A percentile compares a stretch with the other conserved stretches of the same genome.
Evolutionary conservation across 768 basidiomycete species (phyloP).

Genomic region (Rhodotorula taiwanensis): DNA sequence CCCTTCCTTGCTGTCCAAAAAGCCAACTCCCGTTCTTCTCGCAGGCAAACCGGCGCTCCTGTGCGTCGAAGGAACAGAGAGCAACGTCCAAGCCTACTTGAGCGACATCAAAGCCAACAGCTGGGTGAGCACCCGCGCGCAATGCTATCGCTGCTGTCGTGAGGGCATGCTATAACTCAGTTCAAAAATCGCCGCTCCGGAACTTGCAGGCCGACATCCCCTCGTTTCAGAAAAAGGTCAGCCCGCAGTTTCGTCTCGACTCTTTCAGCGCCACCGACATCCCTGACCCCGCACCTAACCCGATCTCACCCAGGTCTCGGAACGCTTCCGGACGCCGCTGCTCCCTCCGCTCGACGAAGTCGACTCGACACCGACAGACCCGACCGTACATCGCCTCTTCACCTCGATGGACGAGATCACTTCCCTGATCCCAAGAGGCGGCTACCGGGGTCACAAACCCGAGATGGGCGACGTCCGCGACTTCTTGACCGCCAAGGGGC

Average conservation of each 20-base stretch:
- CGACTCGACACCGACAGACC: background rate
- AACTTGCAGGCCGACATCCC: conserved; percentile 48
- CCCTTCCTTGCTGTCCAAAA: no score
- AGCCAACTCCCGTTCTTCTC: no score
- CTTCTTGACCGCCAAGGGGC: conserved; percentile 43
- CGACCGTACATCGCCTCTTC: conserved; percentile 38
- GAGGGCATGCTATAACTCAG: no score
- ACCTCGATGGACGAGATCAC: conserved; percentile 46
- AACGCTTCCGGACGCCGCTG: conserved; percentile 42
- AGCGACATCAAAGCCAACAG: conserved; percentile 43
- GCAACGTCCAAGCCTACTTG: conserved; percentile 44
- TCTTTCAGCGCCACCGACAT: background rate
- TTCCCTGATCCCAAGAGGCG: conserved; percentile 42
- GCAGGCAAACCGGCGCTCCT: conserved; percentile 47
- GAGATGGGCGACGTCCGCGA: conserved; percentile 46
- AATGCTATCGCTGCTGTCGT: no score
- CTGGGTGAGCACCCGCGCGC: conserved; percentile 8
- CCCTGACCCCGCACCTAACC: no score
- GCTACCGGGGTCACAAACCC: conserved; percentile 44
- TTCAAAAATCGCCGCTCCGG: background rate
- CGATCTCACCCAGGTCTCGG: conserved; percentile 42
- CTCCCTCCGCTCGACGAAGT: background rate
- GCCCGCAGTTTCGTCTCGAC: conserved; percentile 4
- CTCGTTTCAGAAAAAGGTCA: conserved; percentile 46
- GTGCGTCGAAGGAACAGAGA: conserved; percentile 45